Percentiles rank a stretch among this genome's conserved stretches.
phyloP scores from a whole-genome alignment of 768 basidiomycete species.

The Termitomyces sp. region DNA sequence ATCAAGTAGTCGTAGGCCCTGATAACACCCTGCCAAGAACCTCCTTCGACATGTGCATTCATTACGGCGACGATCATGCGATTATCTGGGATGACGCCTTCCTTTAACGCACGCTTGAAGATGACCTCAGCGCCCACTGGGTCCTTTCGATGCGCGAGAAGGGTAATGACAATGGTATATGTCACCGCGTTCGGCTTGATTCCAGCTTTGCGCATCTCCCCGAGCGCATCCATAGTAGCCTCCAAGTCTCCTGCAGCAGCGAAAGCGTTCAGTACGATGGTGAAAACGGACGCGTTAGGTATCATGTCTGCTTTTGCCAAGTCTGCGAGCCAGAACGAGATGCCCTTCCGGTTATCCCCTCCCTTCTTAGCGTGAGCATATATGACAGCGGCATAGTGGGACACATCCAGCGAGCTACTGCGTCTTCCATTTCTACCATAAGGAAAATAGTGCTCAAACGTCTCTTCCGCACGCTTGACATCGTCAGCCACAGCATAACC shows the following conservation, averaged over 20 bases:
- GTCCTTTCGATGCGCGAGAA: conserved; percentile 62
- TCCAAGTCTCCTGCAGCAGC: conserved; percentile 52
- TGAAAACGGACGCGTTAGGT: conserved; percentile 58
- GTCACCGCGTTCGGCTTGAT: conserved; percentile 44
- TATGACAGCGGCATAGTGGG: conserved; percentile 57
- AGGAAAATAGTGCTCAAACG: conserved; percentile 59
- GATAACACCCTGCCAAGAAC: conserved; percentile 75
- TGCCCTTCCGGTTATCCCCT: conserved; percentile 34
- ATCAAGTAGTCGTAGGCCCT: conserved; percentile 62
- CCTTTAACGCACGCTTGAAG: conserved; percentile 59
- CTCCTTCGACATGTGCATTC: conserved; percentile 79
- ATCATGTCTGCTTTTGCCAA: conserved; percentile 45
- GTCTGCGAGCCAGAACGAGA: conserved; percentile 51
- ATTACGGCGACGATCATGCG: conserved; percentile 69
- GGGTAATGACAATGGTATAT: conserved; percentile 67
- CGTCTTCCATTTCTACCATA: conserved; percentile 22
- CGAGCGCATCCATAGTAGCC: conserved; percentile 44
- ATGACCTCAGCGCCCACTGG: conserved; percentile 61
- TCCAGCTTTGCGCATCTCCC: conserved; percentile 56
- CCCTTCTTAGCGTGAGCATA: conserved; percentile 47
- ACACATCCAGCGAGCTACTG: conserved; percentile 34
- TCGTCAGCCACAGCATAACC: conserved; percentile 48
- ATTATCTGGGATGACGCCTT: conserved; percentile 61
- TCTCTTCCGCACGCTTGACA: conserved; percentile 33
- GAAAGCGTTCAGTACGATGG: conserved; percentile 56